These are phyloP conservation scores for Penicillium griseofulvum DNA, from an alignment of 2,329 filamentous ascomycete species.

Conservation along the genomic window DNA sequence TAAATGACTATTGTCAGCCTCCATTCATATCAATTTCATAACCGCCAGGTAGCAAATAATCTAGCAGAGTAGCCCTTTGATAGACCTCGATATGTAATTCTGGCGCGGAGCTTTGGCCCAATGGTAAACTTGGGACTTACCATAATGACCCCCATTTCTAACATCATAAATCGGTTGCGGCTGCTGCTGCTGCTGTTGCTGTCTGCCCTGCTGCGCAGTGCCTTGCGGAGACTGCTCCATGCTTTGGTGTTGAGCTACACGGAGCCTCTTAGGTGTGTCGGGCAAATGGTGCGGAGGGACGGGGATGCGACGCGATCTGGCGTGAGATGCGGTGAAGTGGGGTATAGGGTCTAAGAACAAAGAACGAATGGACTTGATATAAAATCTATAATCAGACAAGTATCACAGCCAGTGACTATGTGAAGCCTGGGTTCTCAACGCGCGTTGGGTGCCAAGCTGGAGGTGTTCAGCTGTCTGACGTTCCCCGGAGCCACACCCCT, in stretches of 20 bases:
- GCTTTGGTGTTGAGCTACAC: conserved; percentile 4
- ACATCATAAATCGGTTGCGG: conserved; percentile 70
- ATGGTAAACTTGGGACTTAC: conserved; percentile 45
- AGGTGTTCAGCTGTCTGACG: conserved; percentile 23
- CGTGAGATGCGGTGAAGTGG: not conserved
- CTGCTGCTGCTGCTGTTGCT: conserved; percentile 50
- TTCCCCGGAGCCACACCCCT: conserved; percentile 16
- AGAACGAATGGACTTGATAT: not conserved
- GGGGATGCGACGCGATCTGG: conserved; percentile 6
- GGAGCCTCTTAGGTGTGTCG: not conserved
- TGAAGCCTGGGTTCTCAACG: not conserved
- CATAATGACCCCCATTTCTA: conserved; percentile 73
- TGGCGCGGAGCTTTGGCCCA: conserved; percentile 1
- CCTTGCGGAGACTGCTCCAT: conserved; percentile 59
- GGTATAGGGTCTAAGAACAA: not conserved
- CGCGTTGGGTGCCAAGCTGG: conserved; percentile 19
- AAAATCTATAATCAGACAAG: not conserved
- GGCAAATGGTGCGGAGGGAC: not conserved
- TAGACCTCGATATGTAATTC: not conserved
- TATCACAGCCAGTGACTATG: not conserved
- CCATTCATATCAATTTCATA: not conserved
- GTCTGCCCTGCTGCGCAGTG: conserved; percentile 58
- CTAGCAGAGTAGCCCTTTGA: not conserved
- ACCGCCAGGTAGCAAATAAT: not conserved
- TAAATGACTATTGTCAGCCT: conserved; percentile 9